Conservation (phyloP, 495 filamentous ascomycete species). For the Penicillium egyptiacum region DNA sequence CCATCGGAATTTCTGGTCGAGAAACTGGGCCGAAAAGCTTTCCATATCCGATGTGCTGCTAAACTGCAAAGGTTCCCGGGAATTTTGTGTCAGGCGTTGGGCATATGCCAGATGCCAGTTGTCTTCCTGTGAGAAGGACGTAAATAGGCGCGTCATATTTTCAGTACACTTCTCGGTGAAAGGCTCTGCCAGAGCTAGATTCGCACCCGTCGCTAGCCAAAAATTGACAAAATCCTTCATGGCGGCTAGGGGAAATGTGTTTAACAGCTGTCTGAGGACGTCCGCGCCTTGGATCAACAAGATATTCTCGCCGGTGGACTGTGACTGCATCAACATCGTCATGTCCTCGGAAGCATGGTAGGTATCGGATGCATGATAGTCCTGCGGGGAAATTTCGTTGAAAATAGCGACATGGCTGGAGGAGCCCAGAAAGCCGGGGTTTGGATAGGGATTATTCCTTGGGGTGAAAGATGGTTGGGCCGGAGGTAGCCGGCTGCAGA, state of each 20-base stretch:
- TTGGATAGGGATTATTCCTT: constrained; percentile 39
- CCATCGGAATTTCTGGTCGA: constrained; percentile 39
- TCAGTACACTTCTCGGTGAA: constrained; percentile 34
- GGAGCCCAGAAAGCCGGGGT: constrained; percentile 44
- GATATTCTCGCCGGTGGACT: constrained; percentile 26
- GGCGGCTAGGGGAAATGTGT: constrained; percentile 22
- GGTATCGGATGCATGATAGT: constrained; percentile 11
- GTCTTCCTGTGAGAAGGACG: constrained; percentile 23
- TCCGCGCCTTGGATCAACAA: constrained; percentile 31
- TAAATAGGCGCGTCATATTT: constrained; percentile 29
- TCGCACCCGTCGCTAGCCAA: constrained; percentile 38
- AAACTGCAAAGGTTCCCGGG: constrained; percentile 31
- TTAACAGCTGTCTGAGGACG: constrained; percentile 27
- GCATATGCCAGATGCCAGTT: constrained; percentile 36
- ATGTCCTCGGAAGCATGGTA: constrained; percentile 7
- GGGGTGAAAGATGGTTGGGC: constrained; percentile 24
- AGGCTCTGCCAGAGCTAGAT: constrained; percentile 36
- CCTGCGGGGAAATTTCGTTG: constrained; percentile 37
- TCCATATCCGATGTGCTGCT: constrained; percentile 19
- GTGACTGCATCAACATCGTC: constrained; percentile 11
- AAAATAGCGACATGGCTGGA: constrained; percentile 46
- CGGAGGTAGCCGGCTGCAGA: constrained; percentile 7
- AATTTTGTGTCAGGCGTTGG: constrained; percentile 35
- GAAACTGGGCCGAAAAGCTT: constrained; percentile 36
- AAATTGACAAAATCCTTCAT: constrained; percentile 35